Evolutionary conservation across 192 early-diverging fungal species (phyloP), one percentile per base, ranked within the genome.

Genomic region (Mortierella antarctica): DNA sequence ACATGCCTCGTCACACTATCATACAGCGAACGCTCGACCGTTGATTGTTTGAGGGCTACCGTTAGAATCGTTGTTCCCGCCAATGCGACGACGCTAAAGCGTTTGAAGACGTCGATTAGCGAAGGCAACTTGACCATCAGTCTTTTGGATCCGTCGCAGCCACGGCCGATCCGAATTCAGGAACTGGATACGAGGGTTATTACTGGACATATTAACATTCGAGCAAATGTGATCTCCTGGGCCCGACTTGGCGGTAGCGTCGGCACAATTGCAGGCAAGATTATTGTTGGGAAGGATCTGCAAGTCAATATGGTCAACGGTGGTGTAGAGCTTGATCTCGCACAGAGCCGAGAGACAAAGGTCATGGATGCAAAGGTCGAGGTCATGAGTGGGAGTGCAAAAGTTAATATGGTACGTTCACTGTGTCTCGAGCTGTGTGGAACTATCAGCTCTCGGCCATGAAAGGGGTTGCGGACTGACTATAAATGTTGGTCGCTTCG

Each of bases 331-430:
- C n/a, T 73, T 18, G 53, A 73, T 51, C 71, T 61, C 2, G 23
- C 49, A 20, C 55, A 44, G 31, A 45, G 17, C 15, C 9, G 18
- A 1, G 21, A 20, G 4, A 20, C 23, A 13, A 50, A 41, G 8
- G 47, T 14, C 9, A 67, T 59, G 46, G 56, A 69, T 21, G 53
- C 46, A 18, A 64, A 57, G 53, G 55, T 72, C 21, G 39, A 23
- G 1, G 48, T 44, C 1, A n/a, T 14, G 1, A 62, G 52, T 13
- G 70, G 70, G 44, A 65, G 58, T 42, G 56, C 58, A n/a, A 49
- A 41, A 0, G 56, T 72, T 40, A 62, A 62, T 31, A 15, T 72
- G 61, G 70, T 72, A 65, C 57, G 70, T 23, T 18, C 3, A 41
- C 40, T 23, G 1, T 23, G 10, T 14, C 20, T 68, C 49, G 15